Conservation (phyloP, 2,329 filamentous ascomycete species). For the Alternaria hordeiaustralica region DNA sequence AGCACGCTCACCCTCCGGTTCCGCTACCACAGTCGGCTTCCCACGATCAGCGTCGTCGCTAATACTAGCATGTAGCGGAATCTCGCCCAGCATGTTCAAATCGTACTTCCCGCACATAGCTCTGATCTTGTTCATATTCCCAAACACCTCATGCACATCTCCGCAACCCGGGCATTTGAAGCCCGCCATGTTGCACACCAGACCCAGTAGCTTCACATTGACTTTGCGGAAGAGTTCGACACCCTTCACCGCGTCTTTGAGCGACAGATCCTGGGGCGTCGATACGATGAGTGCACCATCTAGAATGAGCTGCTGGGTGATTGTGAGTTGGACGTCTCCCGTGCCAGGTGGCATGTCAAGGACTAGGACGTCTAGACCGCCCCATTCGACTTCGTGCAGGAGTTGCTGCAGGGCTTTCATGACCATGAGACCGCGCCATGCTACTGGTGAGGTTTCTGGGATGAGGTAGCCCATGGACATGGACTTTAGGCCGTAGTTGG, state of each 20-base stretch:
- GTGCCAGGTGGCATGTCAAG: slow-evolving; percentile 93
- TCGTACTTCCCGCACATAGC: slow-evolving; percentile 74
- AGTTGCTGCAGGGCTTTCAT: slow-evolving; percentile 97
- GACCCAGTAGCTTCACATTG: slow-evolving; percentile 77
- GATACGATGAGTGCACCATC: slow-evolving; percentile 88
- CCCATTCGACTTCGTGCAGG: slow-evolving; percentile 94
- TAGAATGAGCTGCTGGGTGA: slow-evolving; percentile 90
- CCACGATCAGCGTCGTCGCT: slow-evolving; percentile 87
- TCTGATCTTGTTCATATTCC: slow-evolving; percentile 76
- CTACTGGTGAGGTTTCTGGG: slow-evolving; percentile 78
- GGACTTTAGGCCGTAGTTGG: slow-evolving; percentile 93
- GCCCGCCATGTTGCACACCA: slow-evolving; percentile 64
- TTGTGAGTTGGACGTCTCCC: slow-evolving; percentile 94
- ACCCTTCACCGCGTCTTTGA: slow-evolving; percentile 90
- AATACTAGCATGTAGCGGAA: slow-evolving; percentile 85
- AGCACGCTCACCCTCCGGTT: slow-evolving; percentile 76
- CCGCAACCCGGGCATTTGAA: slow-evolving; percentile 60
- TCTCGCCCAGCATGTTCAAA: slow-evolving; percentile 83
- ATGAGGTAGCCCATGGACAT: slow-evolving; percentile 99
- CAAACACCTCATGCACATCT: slow-evolving; percentile 47
- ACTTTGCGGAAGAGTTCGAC: slow-evolving; percentile 93
- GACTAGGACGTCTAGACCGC: slow-evolving; percentile 83
- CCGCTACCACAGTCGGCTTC: slow-evolving; percentile 86
- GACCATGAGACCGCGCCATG: slow-evolving; percentile 96
- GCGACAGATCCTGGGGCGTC: slow-evolving; percentile 89